These are phyloP conservation scores for bread wheat (Triticum aestivum) DNA, from an alignment of 176 grass and related monocot species.

Conservation along the genomic window IWGSC_CS_RefSeq_v2.1 NC_057795.1:465809613-465810112, in stretches of 20 bases:
- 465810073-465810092: constrained; percentile 96
- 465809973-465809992: constrained; percentile 50
- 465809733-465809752: neutral
- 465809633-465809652: too few relatives aligned
- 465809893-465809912: neutral
- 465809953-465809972: constrained; percentile 94
- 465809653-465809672: too few relatives aligned
- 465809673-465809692: too few relatives aligned
- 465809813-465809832: neutral
- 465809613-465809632: too few relatives aligned
- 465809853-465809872: neutral
- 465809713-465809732: constrained; percentile 3
- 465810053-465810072: constrained; percentile 52
- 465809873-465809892: neutral
- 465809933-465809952: constrained; percentile 85
- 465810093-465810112: constrained; percentile 76
- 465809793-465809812: neutral
- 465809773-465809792: neutral
- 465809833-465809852: neutral
- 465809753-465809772: neutral
- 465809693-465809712: neutral
- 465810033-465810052: constrained; percentile 72
- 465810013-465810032: constrained; percentile 81
- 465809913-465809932: neutral
- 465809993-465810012: constrained; percentile 64